These are phyloP conservation scores for Stachybotrys echinatus DNA, from an alignment of 2,329 filamentous ascomycete genomes.

Conservation along the genomic window DNA sequence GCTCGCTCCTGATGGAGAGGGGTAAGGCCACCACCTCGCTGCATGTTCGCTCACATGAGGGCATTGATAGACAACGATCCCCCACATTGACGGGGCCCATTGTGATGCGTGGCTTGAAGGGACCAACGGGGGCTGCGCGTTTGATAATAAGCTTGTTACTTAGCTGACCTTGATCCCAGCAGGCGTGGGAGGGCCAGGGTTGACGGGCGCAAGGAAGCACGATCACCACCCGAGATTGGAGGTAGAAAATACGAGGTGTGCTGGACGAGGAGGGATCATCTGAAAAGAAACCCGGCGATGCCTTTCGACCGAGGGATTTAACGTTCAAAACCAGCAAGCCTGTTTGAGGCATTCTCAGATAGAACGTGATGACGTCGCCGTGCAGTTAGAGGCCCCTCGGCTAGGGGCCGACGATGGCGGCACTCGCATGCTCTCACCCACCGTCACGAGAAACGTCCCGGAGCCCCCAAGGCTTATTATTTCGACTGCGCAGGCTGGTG, in stretches of 20 bases:
- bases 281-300: not conserved
- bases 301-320: not conserved
- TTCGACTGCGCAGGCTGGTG: not conserved
- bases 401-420: not conserved
- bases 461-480: not conserved
- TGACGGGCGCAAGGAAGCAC: not conserved
- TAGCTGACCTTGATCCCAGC: not conserved
- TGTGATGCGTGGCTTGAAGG: not conserved
- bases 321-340: not conserved
- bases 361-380: not conserved
- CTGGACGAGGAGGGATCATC: not conserved
- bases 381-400: no score
- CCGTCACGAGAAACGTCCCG: not conserved
- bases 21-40: not conserved
- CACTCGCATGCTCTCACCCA: not conserved
- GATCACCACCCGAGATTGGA: not conserved
- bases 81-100: not conserved
- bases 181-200: not conserved
- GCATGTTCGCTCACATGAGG: not conserved
- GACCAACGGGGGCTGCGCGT: not conserved
- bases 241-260: not conserved
- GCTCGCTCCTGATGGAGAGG: no score
- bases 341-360: no score
- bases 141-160: not conserved
- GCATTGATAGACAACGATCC: not conserved